Percentiles rank a stretch among this genome's conserved stretches.
These are phyloP conservation scores for Stephanodiscus minutulus DNA, from an alignment of 108 stramenopile genomes.

Conservation along the genomic window DNA sequence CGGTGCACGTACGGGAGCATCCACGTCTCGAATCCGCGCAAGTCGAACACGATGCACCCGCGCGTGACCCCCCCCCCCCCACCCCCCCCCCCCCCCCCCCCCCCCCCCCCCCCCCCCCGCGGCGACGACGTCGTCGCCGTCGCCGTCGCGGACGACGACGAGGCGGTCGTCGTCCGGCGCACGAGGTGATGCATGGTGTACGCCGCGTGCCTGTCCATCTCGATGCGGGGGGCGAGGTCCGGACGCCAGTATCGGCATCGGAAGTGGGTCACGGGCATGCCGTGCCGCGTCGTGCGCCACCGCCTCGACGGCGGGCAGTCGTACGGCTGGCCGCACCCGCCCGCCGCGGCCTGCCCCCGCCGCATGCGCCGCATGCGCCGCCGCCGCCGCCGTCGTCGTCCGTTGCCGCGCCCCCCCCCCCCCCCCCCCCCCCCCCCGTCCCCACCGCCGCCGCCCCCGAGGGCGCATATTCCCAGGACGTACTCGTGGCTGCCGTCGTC, in stretches of 20 bases:
- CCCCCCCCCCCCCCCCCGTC: too few relatives aligned
- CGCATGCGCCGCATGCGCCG: too few relatives aligned
- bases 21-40: constrained; percentile 2
- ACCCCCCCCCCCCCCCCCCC: background rate
- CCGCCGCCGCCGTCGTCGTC: too few relatives aligned
- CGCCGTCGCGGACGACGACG: background rate
- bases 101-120: too few relatives aligned
- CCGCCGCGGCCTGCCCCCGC: background rate
- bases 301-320: background rate
- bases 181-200: constrained; percentile 10
- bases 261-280: constrained; percentile 8
- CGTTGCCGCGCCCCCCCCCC: too few relatives aligned
- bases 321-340: background rate
- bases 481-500: background rate
- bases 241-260: constrained; percentile 8
- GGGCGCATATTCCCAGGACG: too few relatives aligned
- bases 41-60: constrained; percentile 11
- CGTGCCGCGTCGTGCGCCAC: constrained; percentile 7
- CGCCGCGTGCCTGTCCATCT: constrained; percentile 9
- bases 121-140: too few relatives aligned
- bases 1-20: constrained; percentile 6
- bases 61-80: background rate
- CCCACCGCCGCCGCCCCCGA: too few relatives aligned
- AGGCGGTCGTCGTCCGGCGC: constrained; percentile 4
- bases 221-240: background rate